phyloP scores from a whole-genome alignment of 805 yeast species.

The Ogataea neopini region DNA sequence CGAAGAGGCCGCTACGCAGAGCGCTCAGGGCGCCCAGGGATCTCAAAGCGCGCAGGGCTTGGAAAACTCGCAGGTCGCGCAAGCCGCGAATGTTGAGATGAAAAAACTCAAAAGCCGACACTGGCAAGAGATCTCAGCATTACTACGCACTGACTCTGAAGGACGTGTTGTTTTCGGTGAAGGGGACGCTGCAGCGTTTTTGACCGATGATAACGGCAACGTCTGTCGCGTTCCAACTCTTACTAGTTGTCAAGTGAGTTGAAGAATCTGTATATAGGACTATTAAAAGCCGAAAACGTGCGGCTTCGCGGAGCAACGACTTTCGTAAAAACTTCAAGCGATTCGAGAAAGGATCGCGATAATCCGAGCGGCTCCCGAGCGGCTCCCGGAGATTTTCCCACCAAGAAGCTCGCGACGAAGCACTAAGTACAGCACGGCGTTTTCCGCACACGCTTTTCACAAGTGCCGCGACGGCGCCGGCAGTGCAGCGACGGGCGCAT shows the following conservation, averaged over 20 bases:
- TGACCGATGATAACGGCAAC: conserved; percentile 13
- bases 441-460: not conserved
- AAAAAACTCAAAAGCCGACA: conserved; percentile 36
- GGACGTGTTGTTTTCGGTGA: conserved; percentile 35
- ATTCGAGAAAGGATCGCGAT: no score
- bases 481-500: conserved; percentile 7
- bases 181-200: conserved; percentile 1
- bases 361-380: not conserved
- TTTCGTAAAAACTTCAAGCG: not conserved
- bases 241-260: conserved; percentile 11
- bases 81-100: conserved; percentile 13
- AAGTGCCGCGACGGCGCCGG: conserved; percentile 4
- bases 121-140: conserved; percentile 37
- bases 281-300: not conserved
- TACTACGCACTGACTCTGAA: conserved; percentile 33
- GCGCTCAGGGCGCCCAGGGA: conserved; percentile 4
- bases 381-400: not conserved
- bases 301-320: conserved; percentile 8
- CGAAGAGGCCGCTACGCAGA: not conserved
- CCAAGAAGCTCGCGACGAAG: not conserved
- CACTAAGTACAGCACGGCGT: not conserved
- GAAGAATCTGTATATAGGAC: no score
- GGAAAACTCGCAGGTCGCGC: not conserved
- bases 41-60: no score
- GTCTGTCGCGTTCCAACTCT: conserved; percentile 20